Conservation (phyloP, 768 basidiomycete species). For the Gymnopilus dilepis region DNA sequence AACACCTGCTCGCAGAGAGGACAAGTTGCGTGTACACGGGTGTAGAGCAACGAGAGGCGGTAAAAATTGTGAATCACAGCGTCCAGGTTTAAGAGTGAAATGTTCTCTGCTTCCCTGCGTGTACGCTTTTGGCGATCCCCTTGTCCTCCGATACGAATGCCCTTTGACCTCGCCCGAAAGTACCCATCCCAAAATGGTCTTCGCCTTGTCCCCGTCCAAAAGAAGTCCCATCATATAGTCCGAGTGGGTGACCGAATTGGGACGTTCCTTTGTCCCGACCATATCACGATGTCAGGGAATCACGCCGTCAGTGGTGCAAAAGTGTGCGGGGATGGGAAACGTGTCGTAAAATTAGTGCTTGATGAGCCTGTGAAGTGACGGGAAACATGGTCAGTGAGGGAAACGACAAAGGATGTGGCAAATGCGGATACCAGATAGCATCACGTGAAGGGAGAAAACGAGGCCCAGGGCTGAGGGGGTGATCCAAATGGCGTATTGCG, state of each 20-base stretch:
- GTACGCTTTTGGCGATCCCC: conserved; percentile 48
- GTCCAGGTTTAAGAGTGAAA: conserved; percentile 42
- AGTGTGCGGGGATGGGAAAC: conserved; percentile 21
- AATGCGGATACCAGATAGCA: conserved; percentile 22
- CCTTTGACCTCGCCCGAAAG: conserved; percentile 18
- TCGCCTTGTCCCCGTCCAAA: conserved; percentile 24
- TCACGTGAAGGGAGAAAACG: conserved; percentile 25
- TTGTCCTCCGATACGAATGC: conserved; percentile 37
- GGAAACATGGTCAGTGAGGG: conserved; percentile 15
- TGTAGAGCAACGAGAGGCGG: conserved; percentile 38
- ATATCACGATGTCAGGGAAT: conserved; percentile 26
- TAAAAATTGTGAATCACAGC: conserved; percentile 13
- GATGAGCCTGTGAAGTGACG: too few species aligned
- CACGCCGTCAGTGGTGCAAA: conserved; percentile 15
- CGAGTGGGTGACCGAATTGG: conserved; percentile 30
- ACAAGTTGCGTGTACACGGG: conserved; percentile 36
- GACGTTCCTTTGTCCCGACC: conserved; percentile 38
- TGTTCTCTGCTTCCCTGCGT: conserved; percentile 38
- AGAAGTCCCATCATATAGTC: conserved; percentile 17
- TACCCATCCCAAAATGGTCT: conserved; percentile 15
- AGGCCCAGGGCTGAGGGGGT: conserved; percentile 21
- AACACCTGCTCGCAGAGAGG: conserved; percentile 20
- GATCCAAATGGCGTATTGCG: conserved; percentile 10
- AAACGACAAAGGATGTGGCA: conserved; percentile 21
- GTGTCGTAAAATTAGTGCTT: conserved; percentile 16